phyloP scores from a whole-genome alignment of 768 basidiomycete species.

The Phanerodontia chrysosporium region DNA sequence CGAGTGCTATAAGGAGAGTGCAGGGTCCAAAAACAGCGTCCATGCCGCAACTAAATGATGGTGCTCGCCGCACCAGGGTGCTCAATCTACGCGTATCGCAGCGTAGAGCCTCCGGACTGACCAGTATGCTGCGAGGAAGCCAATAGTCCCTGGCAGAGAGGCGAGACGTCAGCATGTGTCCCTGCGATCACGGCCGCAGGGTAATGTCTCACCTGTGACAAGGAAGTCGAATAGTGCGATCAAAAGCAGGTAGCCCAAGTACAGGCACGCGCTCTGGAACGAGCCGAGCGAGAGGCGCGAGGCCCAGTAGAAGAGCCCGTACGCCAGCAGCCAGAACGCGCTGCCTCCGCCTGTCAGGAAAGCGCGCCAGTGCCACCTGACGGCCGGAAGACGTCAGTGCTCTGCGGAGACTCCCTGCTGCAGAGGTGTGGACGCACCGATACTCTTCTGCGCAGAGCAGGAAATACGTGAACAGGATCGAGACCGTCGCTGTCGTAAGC shows the following conservation, averaged over 20 bases:
- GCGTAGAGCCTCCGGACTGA: slow-evolving; percentile 82
- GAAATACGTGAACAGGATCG: slow-evolving; percentile 89
- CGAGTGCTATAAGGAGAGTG: not conserved
- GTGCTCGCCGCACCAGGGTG: not conserved
- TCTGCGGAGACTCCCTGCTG: not conserved
- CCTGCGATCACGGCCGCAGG: not conserved
- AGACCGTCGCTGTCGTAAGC: slow-evolving; percentile 86
- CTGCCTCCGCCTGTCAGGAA: slow-evolving; percentile 91
- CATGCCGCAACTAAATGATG: not conserved
- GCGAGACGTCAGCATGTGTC: not conserved
- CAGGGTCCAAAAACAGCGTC: not conserved
- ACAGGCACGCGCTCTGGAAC: slow-evolving; percentile 74
- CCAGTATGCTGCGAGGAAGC: slow-evolving; percentile 89
- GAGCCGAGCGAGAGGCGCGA: slow-evolving; percentile 84
- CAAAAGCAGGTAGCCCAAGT: slow-evolving; percentile 86
- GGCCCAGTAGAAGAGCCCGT: slow-evolving; percentile 86
- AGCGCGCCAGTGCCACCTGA: slow-evolving; percentile 94
- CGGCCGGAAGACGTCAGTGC: not conserved
- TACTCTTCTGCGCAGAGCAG: slow-evolving; percentile 93
- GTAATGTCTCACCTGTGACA: slow-evolving; percentile 60
- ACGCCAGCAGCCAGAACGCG: slow-evolving; percentile 86
- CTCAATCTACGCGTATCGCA: slow-evolving; percentile 72
- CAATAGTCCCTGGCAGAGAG: slow-evolving; percentile 67
- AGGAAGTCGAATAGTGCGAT: slow-evolving; percentile 84
- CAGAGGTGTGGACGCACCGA: slow-evolving; percentile 42